phyloP scores from a whole-genome alignment of 805 yeast genomes.

The Hermanozyma aechmeae region DNA sequence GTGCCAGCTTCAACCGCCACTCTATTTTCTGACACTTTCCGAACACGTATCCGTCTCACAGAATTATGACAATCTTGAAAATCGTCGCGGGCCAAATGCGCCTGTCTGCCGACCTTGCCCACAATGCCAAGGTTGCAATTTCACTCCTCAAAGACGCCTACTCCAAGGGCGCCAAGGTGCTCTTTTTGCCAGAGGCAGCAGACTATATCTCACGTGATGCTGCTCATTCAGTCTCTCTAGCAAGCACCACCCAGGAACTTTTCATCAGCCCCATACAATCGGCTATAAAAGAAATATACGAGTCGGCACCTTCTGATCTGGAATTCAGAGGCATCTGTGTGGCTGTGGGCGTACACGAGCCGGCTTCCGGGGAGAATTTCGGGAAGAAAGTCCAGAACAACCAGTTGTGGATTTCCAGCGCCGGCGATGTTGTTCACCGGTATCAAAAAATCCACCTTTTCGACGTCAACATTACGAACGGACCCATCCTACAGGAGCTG shows the following conservation, averaged over 20 bases:
- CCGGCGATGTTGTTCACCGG: slow-evolving; percentile 56
- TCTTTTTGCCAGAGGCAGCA: slow-evolving; percentile 90
- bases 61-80: slow-evolving; percentile 9
- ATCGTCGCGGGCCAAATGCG: slow-evolving; percentile 86
- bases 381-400: slow-evolving; percentile 51
- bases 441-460: slow-evolving; percentile 86
- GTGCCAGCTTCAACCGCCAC: no score
- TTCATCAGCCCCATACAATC: slow-evolving; percentile 36
- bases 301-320: slow-evolving; percentile 18
- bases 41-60: no score
- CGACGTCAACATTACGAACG: slow-evolving; percentile 76
- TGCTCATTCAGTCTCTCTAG: slow-evolving; percentile 53
- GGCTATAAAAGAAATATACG: slow-evolving; percentile 22
- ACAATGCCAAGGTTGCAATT: slow-evolving; percentile 53
- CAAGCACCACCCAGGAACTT: slow-evolving; percentile 26
- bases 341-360: slow-evolving; percentile 86
- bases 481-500: slow-evolving; percentile 74
- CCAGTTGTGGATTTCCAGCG: slow-evolving; percentile 56
- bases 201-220: slow-evolving; percentile 77
- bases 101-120: slow-evolving; percentile 52
- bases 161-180: slow-evolving; percentile 46
- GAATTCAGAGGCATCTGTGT: slow-evolving; percentile 44
- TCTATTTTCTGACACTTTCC: no score
- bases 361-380: slow-evolving; percentile 26
- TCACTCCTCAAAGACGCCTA: slow-evolving; percentile 59